Evolutionary conservation across 176 grass and related monocot genomes (phyloP).

Genomic region (Stipa capillata): DNA sequence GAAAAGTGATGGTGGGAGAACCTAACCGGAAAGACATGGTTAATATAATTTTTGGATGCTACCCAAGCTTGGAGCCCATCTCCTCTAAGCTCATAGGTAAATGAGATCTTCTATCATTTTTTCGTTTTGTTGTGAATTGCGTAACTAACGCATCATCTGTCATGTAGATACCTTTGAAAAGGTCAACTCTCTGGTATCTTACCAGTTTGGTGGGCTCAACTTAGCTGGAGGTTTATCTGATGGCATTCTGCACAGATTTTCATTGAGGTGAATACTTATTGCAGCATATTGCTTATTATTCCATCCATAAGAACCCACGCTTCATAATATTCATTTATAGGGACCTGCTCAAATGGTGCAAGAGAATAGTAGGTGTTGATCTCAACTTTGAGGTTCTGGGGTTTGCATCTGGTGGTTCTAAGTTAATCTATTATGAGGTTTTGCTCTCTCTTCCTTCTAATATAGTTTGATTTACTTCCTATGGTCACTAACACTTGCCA

Average conservation of each 20-base stretch:
- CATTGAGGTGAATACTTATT: conserved; percentile 57
- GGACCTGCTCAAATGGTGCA: conserved; percentile 96
- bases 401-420: conserved; percentile 36
- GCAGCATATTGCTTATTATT: conserved; percentile 9
- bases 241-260: conserved; percentile 62
- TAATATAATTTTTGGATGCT: conserved; percentile 68
- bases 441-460: background rate
- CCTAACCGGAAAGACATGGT: conserved; percentile 61
- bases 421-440: conserved; percentile 82
- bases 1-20: conserved; percentile 70
- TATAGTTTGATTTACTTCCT: background rate
- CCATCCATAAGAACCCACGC: background rate
- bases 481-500: background rate
- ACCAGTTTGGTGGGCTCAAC: conserved; percentile 49
- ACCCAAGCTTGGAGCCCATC: conserved; percentile 60
- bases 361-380: conserved; percentile 56
- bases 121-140: background rate
- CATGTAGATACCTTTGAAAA: conserved; percentile 72
- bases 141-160: conserved; percentile 13
- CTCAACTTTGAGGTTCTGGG: conserved; percentile 37
- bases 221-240: conserved; percentile 34
- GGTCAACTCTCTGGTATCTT: conserved; percentile 49
- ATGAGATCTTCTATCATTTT: conserved; percentile 9
- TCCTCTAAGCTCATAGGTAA: conserved; percentile 64
- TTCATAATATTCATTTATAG: conserved; percentile 37